Evolutionary conservation across 1,284 basidiomycete species (phyloP).

Genomic region (Leccinum pachyderme): DNA sequence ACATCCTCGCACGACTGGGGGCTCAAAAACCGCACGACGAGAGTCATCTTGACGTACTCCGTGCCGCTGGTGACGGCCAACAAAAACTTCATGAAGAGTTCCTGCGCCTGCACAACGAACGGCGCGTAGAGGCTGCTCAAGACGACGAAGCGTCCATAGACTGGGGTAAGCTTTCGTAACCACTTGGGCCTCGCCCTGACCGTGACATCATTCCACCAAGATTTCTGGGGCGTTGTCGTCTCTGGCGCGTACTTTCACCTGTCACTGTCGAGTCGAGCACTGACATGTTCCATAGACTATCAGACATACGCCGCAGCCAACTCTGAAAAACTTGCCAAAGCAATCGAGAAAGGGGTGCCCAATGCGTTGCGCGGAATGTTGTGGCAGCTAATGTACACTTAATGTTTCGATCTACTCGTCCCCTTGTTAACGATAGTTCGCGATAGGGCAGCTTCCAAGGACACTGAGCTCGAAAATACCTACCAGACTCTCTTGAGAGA

Average conservation of each 20-base stretch:
- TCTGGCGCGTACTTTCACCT: slow-evolving; percentile 50
- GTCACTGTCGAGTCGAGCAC: neutral
- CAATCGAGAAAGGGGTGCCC: slow-evolving; percentile 93
- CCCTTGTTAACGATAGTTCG: slow-evolving; percentile 9
- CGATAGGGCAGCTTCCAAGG: slow-evolving; percentile 83
- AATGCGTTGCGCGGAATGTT: slow-evolving; percentile 87
- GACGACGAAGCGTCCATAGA: slow-evolving; percentile 51
- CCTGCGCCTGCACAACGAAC: slow-evolving; percentile 54
- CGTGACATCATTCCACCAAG: slow-evolving; percentile 39
- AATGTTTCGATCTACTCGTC: slow-evolving; percentile 7
- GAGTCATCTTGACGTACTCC: slow-evolving; percentile 28
- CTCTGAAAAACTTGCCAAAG: slow-evolving; percentile 79
- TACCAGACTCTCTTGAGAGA: slow-evolving; percentile 87
- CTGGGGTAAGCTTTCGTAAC: slow-evolving; percentile 58
- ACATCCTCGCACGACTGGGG: slow-evolving; percentile 45
- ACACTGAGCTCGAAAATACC: slow-evolving; percentile 79
- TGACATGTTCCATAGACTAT: slow-evolving; percentile 58
- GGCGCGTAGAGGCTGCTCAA: slow-evolving; percentile 40
- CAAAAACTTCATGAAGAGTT: slow-evolving; percentile 71
- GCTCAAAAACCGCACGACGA: slow-evolving; percentile 42
- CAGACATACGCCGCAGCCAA: slow-evolving; percentile 77
- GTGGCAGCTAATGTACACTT: slow-evolving; percentile 92
- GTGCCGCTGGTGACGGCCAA: slow-evolving; percentile 61
- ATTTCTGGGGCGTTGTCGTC: slow-evolving; percentile 96
- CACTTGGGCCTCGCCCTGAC: slow-evolving; percentile 6